Conservation (phyloP, 192 early-diverging fungal species). For the Geranomyces variabilis region DNA sequence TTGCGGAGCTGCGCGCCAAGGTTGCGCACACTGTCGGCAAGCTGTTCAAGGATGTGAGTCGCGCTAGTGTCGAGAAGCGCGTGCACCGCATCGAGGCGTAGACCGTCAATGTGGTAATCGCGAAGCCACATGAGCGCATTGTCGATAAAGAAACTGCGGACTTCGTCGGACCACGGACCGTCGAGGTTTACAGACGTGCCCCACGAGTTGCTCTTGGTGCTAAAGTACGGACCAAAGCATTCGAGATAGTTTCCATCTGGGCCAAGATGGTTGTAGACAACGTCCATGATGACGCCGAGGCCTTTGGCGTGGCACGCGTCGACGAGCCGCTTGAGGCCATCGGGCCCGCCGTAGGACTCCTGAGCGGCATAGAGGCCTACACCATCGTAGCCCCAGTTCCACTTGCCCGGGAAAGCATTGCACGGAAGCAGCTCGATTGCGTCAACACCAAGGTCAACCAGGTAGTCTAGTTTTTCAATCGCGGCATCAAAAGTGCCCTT, state of each 20-base stretch:
- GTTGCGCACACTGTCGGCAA: constrained; percentile 28
- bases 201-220: constrained; percentile 40
- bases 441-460: constrained; percentile 28
- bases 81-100: constrained; percentile 35
- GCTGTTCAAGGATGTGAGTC: constrained; percentile 33
- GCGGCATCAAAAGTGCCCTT: constrained; percentile 36
- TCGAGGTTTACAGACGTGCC: constrained; percentile 39
- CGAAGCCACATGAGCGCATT: constrained; percentile 38
- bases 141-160: constrained; percentile 39
- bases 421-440: constrained; percentile 36
- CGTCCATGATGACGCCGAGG: constrained; percentile 77
- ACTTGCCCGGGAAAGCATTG: constrained; percentile 39
- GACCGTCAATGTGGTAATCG: constrained; percentile 38
- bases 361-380: constrained; percentile 37
- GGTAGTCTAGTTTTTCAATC: constrained; percentile 33
- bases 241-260: constrained; percentile 41
- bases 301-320: constrained; percentile 84
- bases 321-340: constrained; percentile 80
- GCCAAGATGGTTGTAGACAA: constrained; percentile 69
- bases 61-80: constrained; percentile 34
- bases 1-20: constrained; percentile 33
- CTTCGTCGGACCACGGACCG: constrained; percentile 27
- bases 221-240: constrained; percentile 42
- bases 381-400: constrained; percentile 43
- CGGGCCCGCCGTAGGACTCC: constrained; percentile 61